Base-by-base conservation (phyloP, 2,329 filamentous ascomycete species). In the Pseudogymnoascus sp. region DNA sequence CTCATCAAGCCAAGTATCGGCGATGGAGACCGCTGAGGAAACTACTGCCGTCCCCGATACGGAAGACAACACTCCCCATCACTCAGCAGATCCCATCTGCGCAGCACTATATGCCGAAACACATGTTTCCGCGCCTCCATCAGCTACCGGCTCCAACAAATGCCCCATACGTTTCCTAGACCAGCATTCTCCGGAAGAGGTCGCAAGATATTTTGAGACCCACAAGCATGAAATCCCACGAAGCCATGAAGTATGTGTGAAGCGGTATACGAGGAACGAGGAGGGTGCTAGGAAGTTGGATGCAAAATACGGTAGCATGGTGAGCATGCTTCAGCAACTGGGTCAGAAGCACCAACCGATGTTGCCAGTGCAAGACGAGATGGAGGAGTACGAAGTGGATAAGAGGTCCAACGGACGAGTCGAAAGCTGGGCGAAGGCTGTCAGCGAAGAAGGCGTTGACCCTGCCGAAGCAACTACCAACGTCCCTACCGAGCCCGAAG, bases 161-260 rank as follows among this genome's bases (percentile, higher is more conserved):
- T 97, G 93, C 73, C 93, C 93, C 2, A 97, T 97, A 63, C 89
- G 93, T 57, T 97, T 89, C 75, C 79, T 97, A 70, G 88, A 97
- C 73, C 88, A 96, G 72, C 92, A 96, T 71, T 91, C 91, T 2
- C 90, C 93, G 1, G 90, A 96, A 76, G 92, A 97, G 71, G 87
- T 97, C 64, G 93, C 93, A 12, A 85, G 89, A 69, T 97, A 96
- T 73, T 91, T 97, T 70, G 90, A 97, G 73, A 91, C 87, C 59
- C 92, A 97, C 77, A 97, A 97, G 73, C 92, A 97, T 74, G 89
- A 96, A 73, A 83, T 97, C 60, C 93, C 93, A 8, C 85, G 93
- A 68, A 97, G 91, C 72, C 93, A 97, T 74, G 91, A 95, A 71
- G 84, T 97, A 47, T 97, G 93, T 73, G 86, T 97, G 63, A 87